Evolutionary conservation across 345 rosid species (phyloP), one percentile per base, ranked within the genome.

Genomic region (Citrus medica): DNA sequence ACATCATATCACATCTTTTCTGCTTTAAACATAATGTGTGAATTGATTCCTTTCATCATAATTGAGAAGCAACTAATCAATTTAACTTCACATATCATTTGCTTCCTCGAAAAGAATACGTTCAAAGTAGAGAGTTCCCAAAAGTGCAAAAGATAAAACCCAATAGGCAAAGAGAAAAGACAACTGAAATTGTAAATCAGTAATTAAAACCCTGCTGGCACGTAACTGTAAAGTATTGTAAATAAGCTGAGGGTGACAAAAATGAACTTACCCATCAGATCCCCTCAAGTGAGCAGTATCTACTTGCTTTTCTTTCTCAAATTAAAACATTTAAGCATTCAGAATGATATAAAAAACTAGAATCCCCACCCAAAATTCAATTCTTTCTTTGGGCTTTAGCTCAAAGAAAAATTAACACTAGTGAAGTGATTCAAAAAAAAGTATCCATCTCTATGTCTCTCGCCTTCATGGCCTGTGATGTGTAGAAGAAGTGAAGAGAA

Each of bases 281-380:
- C 25, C 32, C 32, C 25, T 55, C 58, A 27, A 55, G 61, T 30
- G 10, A 24, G 37, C 22, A 75, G 59, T 46, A 38, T 60, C 37
- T 78, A 28, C 25, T 64, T 16, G 65, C 32, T 72, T 73, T 72
- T 65, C 46, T 68, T 27, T 56, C 67, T 67, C 35, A 32, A 25
- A 27, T 60, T 51, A 51, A 51, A 64, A 9, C 14, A 42, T 42
- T 10, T 42, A 42, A 42, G 48, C 48, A 42, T 42, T 42, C 14
- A 42, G 14, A 42, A 2, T 42, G 1, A 42, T 10, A 42, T 42
- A 1, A 42, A 42, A 42, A 42, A 2, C 48, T 42, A 42, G 48
- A 42, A 42, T 10, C 48, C 48, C 48, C 48, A 3, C 48, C 48
- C 48, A 42, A 42, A 42, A 42, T 42, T 42, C 14, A 42, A 42